Conservation (phyloP, 1,139 yeast genomes). For the Yamadazyma oceani region DNA sequence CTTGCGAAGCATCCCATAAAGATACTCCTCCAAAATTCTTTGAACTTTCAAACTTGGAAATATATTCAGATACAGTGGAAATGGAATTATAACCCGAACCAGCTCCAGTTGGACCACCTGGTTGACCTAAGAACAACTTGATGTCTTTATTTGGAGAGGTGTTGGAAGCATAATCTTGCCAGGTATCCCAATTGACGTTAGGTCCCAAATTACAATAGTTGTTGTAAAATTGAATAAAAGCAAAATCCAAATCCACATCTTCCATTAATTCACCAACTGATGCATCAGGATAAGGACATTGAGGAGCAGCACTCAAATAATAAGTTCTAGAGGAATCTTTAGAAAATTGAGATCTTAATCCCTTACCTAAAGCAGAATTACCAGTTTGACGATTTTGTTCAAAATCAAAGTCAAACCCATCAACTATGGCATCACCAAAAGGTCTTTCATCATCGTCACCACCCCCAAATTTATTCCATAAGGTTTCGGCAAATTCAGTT, state of each 20-base stretch:
- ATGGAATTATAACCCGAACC: conserved; percentile 37
- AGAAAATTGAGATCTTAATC: conserved; percentile 58
- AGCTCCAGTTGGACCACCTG: conserved; percentile 70
- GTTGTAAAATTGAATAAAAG: conserved; percentile 91
- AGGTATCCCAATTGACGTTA: conserved; percentile 79
- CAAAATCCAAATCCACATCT: conserved; percentile 72
- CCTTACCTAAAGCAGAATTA: conserved; percentile 58
- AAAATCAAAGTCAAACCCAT: conserved; percentile 49
- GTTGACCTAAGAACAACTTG: conserved; percentile 69
- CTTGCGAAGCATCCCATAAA: conserved; percentile 92
- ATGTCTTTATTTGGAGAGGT: conserved; percentile 68
- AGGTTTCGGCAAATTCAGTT: conserved; percentile 63
- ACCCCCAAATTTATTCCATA: conserved; percentile 88
- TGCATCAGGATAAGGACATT: conserved; percentile 90
- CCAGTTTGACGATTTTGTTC: conserved; percentile 51
- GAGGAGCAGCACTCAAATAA: conserved; percentile 92
- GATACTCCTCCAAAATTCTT: conserved; percentile 78
- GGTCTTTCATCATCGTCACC: conserved; percentile 70
- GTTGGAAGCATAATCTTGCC: conserved; percentile 68
- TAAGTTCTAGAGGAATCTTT: conserved; percentile 58
- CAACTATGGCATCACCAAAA: conserved; percentile 54
- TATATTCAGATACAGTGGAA: conserved; percentile 19
- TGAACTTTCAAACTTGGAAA: conserved; percentile 38
- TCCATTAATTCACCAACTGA: conserved; percentile 69
- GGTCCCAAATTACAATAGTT: conserved; percentile 69